Base-by-base conservation (phyloP, 2,329 filamentous ascomycete genomes). In the Magnaporthiopsis poae region DNA sequence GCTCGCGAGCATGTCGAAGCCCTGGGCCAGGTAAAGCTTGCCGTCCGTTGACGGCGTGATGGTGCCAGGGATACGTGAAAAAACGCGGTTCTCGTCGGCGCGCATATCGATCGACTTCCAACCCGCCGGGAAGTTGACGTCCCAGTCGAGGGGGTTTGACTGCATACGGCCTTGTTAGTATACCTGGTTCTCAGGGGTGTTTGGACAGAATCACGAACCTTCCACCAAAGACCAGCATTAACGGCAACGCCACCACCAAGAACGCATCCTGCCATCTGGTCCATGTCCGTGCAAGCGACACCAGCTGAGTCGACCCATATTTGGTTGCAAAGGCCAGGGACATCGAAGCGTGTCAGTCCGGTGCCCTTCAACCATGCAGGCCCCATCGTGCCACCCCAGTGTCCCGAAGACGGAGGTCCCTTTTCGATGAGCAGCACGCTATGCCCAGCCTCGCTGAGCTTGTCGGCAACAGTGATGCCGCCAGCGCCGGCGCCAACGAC, bases 21-120 rank as follows among this genome's bases (percentile, higher is more conserved):
- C 86, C 68, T 88, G 80, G 68, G 88, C 85, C n/a, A 86, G 80
- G 75, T 91, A 91, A 27, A 84, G 79, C 73, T 86, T 80, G 60
- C 86, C 86, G 71, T 92, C 88, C 70, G 80, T 78, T 0, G 88
- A 91, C 0, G 90, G 88, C 61, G 79, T 78, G 62, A 84, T 84
- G 0, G 88, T 91, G 39, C 88, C 89, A 0, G 88, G 88, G 68
- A 91, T 91, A n/a, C 88, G 83, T 52, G 80, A 77, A 74, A 91
- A 92, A 8, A 88, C 85, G 60, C 85, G 82, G 35, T 83, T 76
- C 7, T 87, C 84, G 1, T 89, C 84, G 31, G 78, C 73, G 68
- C 78, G 77, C 73, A 91, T 83, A 70, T 91, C 88, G 7, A 77
- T 73, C 25, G 85, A 81, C 75, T 89, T 87, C 90, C 90, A 92